Evolutionary conservation across 257 asterid genomes (phyloP).

Genomic region (Galeopsis tetrahit): DNA sequence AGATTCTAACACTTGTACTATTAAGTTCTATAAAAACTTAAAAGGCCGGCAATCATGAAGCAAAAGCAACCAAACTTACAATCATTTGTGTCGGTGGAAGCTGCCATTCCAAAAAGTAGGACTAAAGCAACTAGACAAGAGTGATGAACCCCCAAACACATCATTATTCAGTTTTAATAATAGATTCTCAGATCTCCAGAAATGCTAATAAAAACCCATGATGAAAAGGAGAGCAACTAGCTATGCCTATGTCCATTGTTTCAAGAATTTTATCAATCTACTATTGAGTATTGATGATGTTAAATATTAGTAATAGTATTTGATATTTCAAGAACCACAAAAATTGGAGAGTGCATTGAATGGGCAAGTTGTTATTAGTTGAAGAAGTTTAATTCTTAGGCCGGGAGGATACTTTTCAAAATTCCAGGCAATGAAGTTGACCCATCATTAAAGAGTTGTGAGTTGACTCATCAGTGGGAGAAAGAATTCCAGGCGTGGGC

Average conservation of each 20-base stretch:
- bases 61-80: slow-evolving; percentile 48
- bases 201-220: neutral
- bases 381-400: slow-evolving; percentile 33
- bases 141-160: slow-evolving; percentile 42
- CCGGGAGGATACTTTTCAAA: no score
- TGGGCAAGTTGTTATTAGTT: slow-evolving; percentile 37
- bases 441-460: neutral
- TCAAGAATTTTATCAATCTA: neutral
- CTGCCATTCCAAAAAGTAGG: slow-evolving; percentile 48
- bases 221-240: slow-evolving; percentile 7
- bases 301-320: neutral
- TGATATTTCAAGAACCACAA: neutral
- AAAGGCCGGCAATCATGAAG: slow-evolving; percentile 1
- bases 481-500: no score
- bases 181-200: neutral
- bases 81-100: slow-evolving; percentile 54
- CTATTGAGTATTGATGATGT: neutral
- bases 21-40: neutral
- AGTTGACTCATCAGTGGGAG: neutral
- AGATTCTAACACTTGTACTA: neutral
- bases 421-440: neutral
- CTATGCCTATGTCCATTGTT: neutral
- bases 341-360: slow-evolving; percentile 19
- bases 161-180: neutral
- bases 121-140: slow-evolving; percentile 45